These are phyloP conservation scores for Fallopia convolvulus DNA, from an alignment of 148 eudicot genomes.

Conservation along the genomic window DNA sequence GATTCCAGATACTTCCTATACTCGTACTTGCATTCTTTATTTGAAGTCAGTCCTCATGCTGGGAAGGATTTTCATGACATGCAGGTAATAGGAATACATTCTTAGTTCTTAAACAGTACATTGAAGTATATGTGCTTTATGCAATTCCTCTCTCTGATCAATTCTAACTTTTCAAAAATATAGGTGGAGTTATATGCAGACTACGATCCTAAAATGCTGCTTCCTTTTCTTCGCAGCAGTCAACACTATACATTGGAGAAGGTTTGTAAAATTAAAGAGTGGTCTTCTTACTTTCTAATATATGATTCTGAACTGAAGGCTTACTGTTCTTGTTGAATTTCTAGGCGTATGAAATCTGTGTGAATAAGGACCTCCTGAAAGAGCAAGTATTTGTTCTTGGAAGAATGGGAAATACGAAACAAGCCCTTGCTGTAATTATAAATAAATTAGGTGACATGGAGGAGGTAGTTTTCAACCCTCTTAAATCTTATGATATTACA, in stretches of 20 bases:
- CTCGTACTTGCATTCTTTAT: slow-evolving; percentile 67
- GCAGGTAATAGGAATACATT: slow-evolving; percentile 48
- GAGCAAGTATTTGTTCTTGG: slow-evolving; percentile 95
- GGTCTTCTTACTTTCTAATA: slow-evolving; percentile 1
- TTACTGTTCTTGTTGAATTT: slow-evolving; percentile 18
- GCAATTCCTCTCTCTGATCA: slow-evolving; percentile 2
- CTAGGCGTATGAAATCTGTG: slow-evolving; percentile 77
- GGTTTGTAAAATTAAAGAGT: slow-evolving; percentile 32
- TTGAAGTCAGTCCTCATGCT: slow-evolving; percentile 78
- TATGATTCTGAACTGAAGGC: slow-evolving; percentile 8
- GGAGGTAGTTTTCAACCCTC: slow-evolving; percentile 44
- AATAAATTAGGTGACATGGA: slow-evolving; percentile 82
- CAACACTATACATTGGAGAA: slow-evolving; percentile 25
- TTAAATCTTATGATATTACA: neutral
- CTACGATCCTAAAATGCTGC: slow-evolving; percentile 16
- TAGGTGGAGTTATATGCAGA: slow-evolving; percentile 14
- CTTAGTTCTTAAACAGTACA: neutral
- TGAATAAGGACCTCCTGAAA: slow-evolving; percentile 47
- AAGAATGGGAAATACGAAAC: slow-evolving; percentile 86
- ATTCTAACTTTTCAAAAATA: slow-evolving; percentile 9
- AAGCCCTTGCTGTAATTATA: slow-evolving; percentile 90
- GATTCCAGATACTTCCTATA: slow-evolving; percentile 63
- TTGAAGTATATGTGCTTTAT: neutral
- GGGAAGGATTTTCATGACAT: slow-evolving; percentile 95
- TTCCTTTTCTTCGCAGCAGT: slow-evolving; percentile 14